phyloP scores from a whole-genome alignment of 352 stramenopile species.

The Pythium rhizo-oryzae region DNA sequence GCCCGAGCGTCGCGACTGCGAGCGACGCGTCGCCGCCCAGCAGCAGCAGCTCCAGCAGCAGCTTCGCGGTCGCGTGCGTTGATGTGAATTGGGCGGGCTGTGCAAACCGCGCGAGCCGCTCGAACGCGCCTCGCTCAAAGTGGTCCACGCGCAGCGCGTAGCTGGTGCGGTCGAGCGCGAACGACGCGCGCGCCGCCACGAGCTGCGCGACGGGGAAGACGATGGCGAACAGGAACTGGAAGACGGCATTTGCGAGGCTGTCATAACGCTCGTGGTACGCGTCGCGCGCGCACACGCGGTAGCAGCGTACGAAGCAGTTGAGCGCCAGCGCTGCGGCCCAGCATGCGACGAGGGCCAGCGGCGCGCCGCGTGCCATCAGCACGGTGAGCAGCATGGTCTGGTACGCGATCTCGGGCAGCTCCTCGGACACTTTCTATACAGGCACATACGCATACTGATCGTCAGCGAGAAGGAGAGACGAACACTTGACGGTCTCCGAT shows the following conservation, averaged over 20 bases:
- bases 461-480: not conserved
- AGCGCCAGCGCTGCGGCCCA: not conserved
- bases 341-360: not conserved
- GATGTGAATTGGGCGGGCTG: conserved; percentile 6
- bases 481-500: not conserved
- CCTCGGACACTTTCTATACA: conserved; percentile 27
- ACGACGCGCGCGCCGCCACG: not conserved
- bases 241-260: conserved; percentile 20
- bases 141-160: conserved; percentile 9
- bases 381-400: conserved; percentile 25
- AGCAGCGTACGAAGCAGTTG: conserved; percentile 25
- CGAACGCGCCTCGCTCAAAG: conserved; percentile 18
- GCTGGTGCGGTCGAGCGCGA: conserved; percentile 4
- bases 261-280: conserved; percentile 29
- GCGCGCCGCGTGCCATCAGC: conserved; percentile 13
- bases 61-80: conserved; percentile 1
- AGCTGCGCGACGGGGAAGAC: conserved; percentile 15
- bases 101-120: conserved; percentile 19
- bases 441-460: not conserved
- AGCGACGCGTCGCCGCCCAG: not conserved
- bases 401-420: conserved; percentile 27
- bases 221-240: conserved; percentile 24
- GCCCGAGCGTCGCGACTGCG: not conserved
- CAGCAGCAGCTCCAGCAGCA: conserved; percentile 8
- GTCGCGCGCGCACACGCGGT: conserved; percentile 13